Evolutionary conservation across 768 basidiomycete species (phyloP).

Genomic region (Gautieria morchelliformis): DNA sequence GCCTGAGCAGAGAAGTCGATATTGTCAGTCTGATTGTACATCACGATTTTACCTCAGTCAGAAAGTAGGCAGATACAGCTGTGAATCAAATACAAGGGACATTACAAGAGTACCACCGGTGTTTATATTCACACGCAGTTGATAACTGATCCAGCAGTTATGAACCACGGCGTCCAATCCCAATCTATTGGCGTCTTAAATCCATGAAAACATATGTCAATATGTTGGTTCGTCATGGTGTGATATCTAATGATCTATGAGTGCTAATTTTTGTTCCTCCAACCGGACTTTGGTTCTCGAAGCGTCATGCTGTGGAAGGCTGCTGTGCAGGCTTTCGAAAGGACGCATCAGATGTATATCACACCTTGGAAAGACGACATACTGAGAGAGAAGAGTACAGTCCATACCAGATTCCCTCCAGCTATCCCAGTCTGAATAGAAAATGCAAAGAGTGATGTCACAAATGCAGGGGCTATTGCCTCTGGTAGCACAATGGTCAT

Average conservation of each 20-base stretch:
- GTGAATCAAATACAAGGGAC: too few species aligned
- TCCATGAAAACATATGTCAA: too few species aligned
- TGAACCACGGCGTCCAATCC: too few species aligned
- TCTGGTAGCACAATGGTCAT: constrained; percentile 12
- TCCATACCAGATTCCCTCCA: constrained; percentile 13
- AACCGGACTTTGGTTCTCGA: constrained; percentile 8
- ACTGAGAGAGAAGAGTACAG: constrained; percentile 9
- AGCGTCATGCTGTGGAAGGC: constrained; percentile 9
- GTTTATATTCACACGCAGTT: too few species aligned
- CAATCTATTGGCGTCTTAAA: too few species aligned
- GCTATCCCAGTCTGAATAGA: constrained; percentile 11
- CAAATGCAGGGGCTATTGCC: constrained; percentile 13
- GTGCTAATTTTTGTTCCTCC: not conserved
- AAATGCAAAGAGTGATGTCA: constrained; percentile 11
- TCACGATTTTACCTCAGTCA: too few species aligned
- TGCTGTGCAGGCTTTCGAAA: constrained; percentile 3
- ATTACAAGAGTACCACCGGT: too few species aligned
- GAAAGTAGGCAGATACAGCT: too few species aligned
- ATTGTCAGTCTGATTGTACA: too few species aligned
- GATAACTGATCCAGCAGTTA: too few species aligned
- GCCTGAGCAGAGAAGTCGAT: too few species aligned
- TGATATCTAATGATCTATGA: not conserved
- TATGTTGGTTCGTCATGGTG: too few species aligned
- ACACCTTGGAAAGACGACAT: not conserved
- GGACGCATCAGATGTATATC: not conserved